A percentile compares a stretch with the other conserved stretches of the same genome.
Conservation (phyloP, 345 rosid species). For the Excoecaria agallocha region DNA sequence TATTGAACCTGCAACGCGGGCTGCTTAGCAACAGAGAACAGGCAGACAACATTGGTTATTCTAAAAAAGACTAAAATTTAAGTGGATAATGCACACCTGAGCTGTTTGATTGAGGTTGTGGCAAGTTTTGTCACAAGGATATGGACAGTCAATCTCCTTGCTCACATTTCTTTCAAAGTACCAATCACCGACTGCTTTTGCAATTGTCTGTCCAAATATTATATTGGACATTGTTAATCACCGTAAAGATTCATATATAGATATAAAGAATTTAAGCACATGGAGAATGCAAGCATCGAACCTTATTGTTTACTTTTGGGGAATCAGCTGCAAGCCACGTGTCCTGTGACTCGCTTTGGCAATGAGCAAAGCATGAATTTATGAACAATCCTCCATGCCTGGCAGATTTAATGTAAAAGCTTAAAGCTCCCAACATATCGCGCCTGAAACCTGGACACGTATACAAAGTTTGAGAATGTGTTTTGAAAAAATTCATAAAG, state of each 20-base stretch:
- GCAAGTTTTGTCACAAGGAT: constrained; percentile 77
- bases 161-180: constrained; percentile 55
- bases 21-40: constrained; percentile 10
- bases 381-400: constrained; percentile 71
- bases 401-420: constrained; percentile 41
- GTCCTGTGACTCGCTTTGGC: constrained; percentile 82
- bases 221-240: background rate
- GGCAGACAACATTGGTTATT: background rate
- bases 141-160: constrained; percentile 65
- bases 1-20: constrained; percentile 14
- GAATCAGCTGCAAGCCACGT: constrained; percentile 85
- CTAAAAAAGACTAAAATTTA: background rate
- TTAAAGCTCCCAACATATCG: constrained; percentile 61
- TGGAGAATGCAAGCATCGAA: constrained; percentile 10
- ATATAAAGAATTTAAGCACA: background rate
- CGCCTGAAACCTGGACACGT: constrained; percentile 58
- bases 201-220: constrained; percentile 54
- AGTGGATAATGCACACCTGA: constrained; percentile 24
- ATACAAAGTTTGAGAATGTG: too few species aligned
- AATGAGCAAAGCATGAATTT: constrained; percentile 95
- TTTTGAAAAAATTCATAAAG: background rate
- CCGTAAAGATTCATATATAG: too few species aligned
- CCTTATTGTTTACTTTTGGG: constrained; percentile 71
- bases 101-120: constrained; percentile 57
- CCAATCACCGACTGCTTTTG: constrained; percentile 91